These are phyloP conservation scores for Crucihimalaya himalaica DNA, from an alignment of 345 rosid species.

Conservation along the genomic window DNA sequence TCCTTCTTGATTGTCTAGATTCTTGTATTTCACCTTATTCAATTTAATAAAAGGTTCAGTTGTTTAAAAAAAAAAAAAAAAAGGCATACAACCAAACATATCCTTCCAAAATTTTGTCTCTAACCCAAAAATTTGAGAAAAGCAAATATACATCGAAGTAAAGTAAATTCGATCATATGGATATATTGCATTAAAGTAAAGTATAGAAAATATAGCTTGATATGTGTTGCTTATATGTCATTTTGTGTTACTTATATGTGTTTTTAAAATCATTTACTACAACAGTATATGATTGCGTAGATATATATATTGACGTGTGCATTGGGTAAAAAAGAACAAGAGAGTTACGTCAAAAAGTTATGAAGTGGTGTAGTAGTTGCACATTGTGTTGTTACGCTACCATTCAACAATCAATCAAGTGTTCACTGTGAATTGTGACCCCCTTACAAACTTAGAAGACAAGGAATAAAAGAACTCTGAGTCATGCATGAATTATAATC, in stretches of 20 bases:
- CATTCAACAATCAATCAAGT: constrained; percentile 34
- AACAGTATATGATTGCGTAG: constrained; percentile 16
- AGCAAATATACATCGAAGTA: too few relatives aligned
- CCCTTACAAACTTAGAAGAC: constrained; percentile 26
- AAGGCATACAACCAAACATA: too few relatives aligned
- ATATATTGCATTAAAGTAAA: too few relatives aligned
- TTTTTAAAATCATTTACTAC: constrained; percentile 9
- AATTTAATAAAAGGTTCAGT: too few relatives aligned
- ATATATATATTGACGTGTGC: constrained; percentile 1
- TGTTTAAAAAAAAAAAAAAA: too few relatives aligned
- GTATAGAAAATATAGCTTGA: neutral
- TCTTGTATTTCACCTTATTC: too few relatives aligned
- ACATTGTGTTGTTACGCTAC: constrained; percentile 27
- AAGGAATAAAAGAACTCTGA: neutral
- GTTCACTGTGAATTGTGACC: constrained; percentile 17
- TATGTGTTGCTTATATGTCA: neutral
- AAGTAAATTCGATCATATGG: too few relatives aligned
- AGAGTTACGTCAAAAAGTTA: constrained; percentile 1
- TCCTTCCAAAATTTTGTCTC: too few relatives aligned
- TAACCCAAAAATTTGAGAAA: too few relatives aligned
- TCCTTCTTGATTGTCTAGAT: too few relatives aligned
- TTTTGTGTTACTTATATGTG: constrained; percentile 19
- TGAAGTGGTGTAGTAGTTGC: constrained; percentile 17
- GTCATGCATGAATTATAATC: constrained; percentile 24
- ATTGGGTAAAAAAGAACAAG: neutral